Conservation (phyloP, 129 eudicot species). For the Lonicera japonica region DNA sequence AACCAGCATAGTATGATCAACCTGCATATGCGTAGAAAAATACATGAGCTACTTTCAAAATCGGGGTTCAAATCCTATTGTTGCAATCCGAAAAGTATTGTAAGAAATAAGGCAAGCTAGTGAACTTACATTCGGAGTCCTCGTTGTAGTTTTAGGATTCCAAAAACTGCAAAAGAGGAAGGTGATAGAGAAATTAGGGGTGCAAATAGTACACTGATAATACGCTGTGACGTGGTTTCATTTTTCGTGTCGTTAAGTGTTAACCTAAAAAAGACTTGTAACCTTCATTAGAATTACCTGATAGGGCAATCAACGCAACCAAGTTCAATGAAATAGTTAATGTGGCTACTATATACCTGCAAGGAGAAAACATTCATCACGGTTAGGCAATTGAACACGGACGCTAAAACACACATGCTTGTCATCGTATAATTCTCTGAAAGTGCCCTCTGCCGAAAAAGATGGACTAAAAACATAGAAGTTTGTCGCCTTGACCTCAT, state of each 20-base stretch:
- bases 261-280: not conserved
- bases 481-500: too few relatives aligned
- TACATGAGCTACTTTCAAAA: not conserved
- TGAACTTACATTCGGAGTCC: conserved; percentile 57
- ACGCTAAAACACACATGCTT: not conserved
- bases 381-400: not conserved
- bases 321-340: conserved; percentile 49
- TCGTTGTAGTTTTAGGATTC: conserved; percentile 36
- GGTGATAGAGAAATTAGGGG: not conserved
- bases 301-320: conserved; percentile 46
- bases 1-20: conserved; percentile 61
- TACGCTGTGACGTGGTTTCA: too few relatives aligned
- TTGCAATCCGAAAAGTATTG: too few relatives aligned
- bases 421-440: too few relatives aligned
- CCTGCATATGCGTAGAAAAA: conserved; percentile 29
- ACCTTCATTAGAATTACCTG: conserved; percentile 37
- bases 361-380: conserved; percentile 8
- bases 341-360: conserved; percentile 55
- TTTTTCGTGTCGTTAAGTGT: too few relatives aligned
- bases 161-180: conserved; percentile 30
- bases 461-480: not conserved
- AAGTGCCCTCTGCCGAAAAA: not conserved
- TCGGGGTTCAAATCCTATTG: too few relatives aligned
- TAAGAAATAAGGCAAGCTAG: not conserved
- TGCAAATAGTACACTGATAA: not conserved